A percentile compares a stretch with the other conserved stretches of the same genome.
phyloP scores from a whole-genome alignment of 768 basidiomycete species.

The Boletus reticulatus region DNA sequence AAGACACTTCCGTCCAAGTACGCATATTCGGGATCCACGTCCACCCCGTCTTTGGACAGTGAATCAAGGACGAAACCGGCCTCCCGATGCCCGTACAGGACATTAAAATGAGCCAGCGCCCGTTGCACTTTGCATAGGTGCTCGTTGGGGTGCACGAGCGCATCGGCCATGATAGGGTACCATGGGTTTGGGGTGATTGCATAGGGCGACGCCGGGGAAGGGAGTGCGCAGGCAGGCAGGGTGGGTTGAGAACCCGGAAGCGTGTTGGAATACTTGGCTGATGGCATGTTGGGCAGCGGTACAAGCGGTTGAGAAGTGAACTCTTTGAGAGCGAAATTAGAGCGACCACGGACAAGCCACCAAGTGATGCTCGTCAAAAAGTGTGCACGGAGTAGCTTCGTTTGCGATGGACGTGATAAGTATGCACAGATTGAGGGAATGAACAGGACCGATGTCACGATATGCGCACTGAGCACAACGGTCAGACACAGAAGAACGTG shows the following conservation, averaged over 20 bases:
- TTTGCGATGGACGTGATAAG: slow-evolving; percentile 56
- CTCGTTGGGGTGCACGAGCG: slow-evolving; percentile 59
- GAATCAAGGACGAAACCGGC: slow-evolving; percentile 32
- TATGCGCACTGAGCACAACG: slow-evolving; percentile 52
- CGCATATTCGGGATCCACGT: slow-evolving; percentile 45
- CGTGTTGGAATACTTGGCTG: slow-evolving; percentile 23
- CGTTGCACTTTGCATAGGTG: slow-evolving; percentile 50
- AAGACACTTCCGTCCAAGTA: slow-evolving; percentile 63
- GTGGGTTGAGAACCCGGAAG: slow-evolving; percentile 20
- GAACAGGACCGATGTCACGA: slow-evolving; percentile 67
- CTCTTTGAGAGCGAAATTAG: slow-evolving; percentile 43
- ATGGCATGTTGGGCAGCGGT: slow-evolving; percentile 16
- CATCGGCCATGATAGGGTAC: slow-evolving; percentile 52
- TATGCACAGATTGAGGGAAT: slow-evolving; percentile 48
- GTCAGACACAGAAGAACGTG: slow-evolving; percentile 1
- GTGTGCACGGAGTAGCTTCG: slow-evolving; percentile 56
- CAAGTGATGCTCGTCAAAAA: slow-evolving; percentile 49
- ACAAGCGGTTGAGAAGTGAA: slow-evolving; percentile 42
- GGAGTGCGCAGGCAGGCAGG: slow-evolving; percentile 26
- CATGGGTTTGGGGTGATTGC: slow-evolving; percentile 52
- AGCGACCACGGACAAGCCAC: slow-evolving; percentile 59
- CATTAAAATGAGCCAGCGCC: slow-evolving; percentile 45
- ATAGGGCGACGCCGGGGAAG: slow-evolving; percentile 33
- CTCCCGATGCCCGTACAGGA: slow-evolving; percentile 42
- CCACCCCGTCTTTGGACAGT: slow-evolving; percentile 21